phyloP scores from a whole-genome alignment of 1,284 basidiomycete species.

The Cryptococcus floricola region DNA sequence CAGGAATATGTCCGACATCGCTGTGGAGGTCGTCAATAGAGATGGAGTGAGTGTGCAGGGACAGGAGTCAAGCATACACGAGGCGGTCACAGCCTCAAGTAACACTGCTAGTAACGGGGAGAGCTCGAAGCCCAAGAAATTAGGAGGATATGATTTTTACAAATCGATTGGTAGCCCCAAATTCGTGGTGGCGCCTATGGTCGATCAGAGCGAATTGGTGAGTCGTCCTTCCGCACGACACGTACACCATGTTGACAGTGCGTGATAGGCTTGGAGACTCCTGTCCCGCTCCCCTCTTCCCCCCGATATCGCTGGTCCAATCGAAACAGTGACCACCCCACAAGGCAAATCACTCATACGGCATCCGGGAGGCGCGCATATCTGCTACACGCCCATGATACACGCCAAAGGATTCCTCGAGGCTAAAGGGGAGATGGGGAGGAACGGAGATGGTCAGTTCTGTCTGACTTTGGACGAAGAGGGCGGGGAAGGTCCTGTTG shows the following conservation, averaged over 20 bases:
- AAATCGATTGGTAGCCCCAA: constrained; percentile 75
- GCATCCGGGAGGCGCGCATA: constrained; percentile 53
- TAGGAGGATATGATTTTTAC: constrained; percentile 79
- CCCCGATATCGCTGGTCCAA: constrained; percentile 22
- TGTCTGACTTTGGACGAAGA: constrained; percentile 58
- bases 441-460: constrained; percentile 59
- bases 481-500: constrained; percentile 38
- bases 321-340: constrained; percentile 18
- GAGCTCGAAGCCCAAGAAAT: constrained; percentile 52
- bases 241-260: neutral
- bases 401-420: constrained; percentile 81
- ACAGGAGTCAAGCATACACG: neutral
- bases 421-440: constrained; percentile 26
- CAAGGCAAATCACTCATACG: constrained; percentile 19
- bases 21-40: neutral
- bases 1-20: neutral
- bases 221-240: constrained; percentile 39
- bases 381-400: constrained; percentile 96
- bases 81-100: neutral
- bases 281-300: constrained; percentile 78
- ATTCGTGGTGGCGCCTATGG: constrained; percentile 93
- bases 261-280: constrained; percentile 74
- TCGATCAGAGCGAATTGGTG: constrained; percentile 93
- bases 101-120: neutral
- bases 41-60: neutral